phyloP scores from a whole-genome alignment of 495 filamentous ascomycete genomes.

The Cairneyella variabilis region DNA sequence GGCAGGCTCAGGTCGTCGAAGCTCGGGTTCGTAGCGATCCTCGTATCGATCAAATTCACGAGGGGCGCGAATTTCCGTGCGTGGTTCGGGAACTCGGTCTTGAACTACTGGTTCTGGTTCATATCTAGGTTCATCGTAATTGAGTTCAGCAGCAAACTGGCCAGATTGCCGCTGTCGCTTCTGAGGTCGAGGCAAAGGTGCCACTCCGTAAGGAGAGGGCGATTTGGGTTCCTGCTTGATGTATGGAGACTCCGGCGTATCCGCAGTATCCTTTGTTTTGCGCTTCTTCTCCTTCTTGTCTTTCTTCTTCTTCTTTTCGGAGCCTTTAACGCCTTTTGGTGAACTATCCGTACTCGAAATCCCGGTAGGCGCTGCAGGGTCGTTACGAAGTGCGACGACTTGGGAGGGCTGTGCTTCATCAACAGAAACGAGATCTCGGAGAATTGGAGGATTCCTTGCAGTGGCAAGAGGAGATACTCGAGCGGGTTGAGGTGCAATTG shows the following conservation, averaged over 20 bases:
- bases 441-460: constrained; percentile 53
- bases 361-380: constrained; percentile 4
- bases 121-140: constrained; percentile 36
- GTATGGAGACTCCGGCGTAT: constrained; percentile 47
- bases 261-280: constrained; percentile 38
- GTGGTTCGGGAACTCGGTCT: constrained; percentile 5
- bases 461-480: constrained; percentile 73
- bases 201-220: constrained; percentile 64
- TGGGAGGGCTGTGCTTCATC: constrained; percentile 39
- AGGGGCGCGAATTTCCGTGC: constrained; percentile 5
- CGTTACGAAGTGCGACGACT: constrained; percentile 44
- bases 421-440: constrained; percentile 19
- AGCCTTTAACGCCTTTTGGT: constrained; percentile 26
- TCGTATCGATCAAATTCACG: constrained; percentile 11
- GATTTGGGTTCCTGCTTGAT: constrained; percentile 89
- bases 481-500: constrained; percentile 76
- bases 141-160: constrained; percentile 37
- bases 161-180: constrained; percentile 50
- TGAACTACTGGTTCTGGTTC: constrained; percentile 4
- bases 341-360: constrained; percentile 49
- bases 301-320: constrained; percentile 25
- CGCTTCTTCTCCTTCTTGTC: constrained; percentile 41
- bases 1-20: constrained; percentile 12
- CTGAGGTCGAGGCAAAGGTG: constrained; percentile 43
- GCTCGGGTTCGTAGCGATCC: constrained; percentile 19